These are phyloP conservation scores for Chimonanthus salicifolius DNA, from an alignment of 164 flowering plant genomes.

Conservation along the genomic window DNA sequence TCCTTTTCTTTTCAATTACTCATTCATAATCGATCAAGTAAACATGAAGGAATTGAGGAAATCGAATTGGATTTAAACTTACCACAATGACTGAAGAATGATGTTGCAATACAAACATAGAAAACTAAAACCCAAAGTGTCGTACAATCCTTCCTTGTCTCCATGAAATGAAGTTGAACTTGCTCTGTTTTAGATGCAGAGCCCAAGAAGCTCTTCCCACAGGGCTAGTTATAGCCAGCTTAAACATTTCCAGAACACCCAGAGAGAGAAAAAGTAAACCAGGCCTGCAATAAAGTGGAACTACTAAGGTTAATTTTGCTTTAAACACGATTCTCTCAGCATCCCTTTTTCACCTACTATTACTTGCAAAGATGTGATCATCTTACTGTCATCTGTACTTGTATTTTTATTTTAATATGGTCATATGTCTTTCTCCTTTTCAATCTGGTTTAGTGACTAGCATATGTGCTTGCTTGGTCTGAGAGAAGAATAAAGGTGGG, in stretches of 20 bases:
- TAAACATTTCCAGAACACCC: neutral
- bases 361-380: conserved; percentile 6
- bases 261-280: neutral
- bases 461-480: conserved; percentile 74
- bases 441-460: conserved; percentile 14
- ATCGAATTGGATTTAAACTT: conserved; percentile 8
- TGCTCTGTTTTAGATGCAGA: neutral
- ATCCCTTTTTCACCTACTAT: conserved; percentile 13
- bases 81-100: conserved; percentile 38
- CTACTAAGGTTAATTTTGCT: conserved; percentile 6
- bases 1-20: too few species aligned
- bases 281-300: conserved; percentile 7
- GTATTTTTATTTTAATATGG: neutral
- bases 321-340: conserved; percentile 33
- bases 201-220: neutral
- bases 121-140: conserved; percentile 17
- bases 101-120: conserved; percentile 21
- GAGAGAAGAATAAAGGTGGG: conserved; percentile 28
- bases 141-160: conserved; percentile 8
- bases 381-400: neutral
- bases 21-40: too few species aligned
- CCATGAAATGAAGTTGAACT: conserved; percentile 17
- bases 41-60: too few species aligned
- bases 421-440: neutral
- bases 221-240: conserved; percentile 5